Evolutionary conservation across 2,329 filamentous ascomycete genomes (phyloP).

Genomic region (Ophiostoma populinum): DNA sequence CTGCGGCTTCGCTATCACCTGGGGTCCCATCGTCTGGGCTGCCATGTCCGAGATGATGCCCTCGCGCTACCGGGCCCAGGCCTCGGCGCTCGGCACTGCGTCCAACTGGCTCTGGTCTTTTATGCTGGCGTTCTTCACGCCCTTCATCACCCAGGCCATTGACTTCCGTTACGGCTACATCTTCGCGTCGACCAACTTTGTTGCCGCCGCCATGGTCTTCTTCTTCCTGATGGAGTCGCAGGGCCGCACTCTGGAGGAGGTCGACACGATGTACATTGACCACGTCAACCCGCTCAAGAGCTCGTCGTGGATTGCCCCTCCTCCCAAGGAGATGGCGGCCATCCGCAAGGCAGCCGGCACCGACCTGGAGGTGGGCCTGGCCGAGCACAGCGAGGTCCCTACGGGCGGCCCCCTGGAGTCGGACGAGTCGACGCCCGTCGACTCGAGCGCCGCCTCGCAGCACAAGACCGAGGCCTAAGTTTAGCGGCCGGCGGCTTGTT

Average conservation of each 20-base stretch:
- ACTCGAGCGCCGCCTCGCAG: no score
- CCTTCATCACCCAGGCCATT: slow-evolving; percentile 35
- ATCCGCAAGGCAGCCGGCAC: slow-evolving; percentile 8
- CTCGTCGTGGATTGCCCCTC: slow-evolving; percentile 6
- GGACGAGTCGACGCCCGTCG: no score
- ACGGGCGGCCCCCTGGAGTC: no score
- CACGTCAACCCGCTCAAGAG: slow-evolving; percentile 17
- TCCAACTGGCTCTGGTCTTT: slow-evolving; percentile 45
- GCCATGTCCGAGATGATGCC: slow-evolving; percentile 12
- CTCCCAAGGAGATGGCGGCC: slow-evolving; percentile 6
- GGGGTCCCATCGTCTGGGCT: slow-evolving; percentile 13
- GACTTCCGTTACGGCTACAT: slow-evolving; percentile 54
- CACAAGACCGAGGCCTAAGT: no score
- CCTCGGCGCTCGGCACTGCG: slow-evolving; percentile 15
- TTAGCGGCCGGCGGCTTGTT: no score
- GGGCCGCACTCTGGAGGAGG: slow-evolving; percentile 64
- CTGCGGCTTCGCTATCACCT: slow-evolving; percentile 40
- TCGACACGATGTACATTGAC: slow-evolving; percentile 42
- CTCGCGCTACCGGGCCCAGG: slow-evolving; percentile 11
- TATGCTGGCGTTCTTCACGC: slow-evolving; percentile 18
- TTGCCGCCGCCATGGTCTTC: slow-evolving; percentile 54
- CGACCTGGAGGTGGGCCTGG: slow-evolving; percentile 5
- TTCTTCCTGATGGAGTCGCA: slow-evolving; percentile 79
- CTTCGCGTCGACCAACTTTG: slow-evolving; percentile 54
- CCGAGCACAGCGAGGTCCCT: slow-evolving; percentile 3